Evolutionary conservation across 306 rosid species (phyloP), one percentile per base, ranked within the genome.

Genomic region (Elaeagnus macrophylla): DNA sequence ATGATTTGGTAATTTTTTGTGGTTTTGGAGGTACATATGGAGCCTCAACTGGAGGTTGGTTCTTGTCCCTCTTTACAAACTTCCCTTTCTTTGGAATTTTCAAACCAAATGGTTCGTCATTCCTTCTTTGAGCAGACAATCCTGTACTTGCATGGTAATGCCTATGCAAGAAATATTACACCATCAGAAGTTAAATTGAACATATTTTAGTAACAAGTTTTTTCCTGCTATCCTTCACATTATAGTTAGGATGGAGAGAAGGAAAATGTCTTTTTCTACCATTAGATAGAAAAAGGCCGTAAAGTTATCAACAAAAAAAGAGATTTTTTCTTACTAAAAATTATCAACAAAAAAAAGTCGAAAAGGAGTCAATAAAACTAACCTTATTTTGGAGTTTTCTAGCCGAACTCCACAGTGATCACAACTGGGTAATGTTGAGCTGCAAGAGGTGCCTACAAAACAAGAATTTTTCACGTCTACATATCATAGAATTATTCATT

Each of bases 31-130:
- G 81, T 60, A 82, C 85, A 72, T 83, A 72, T 17, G 83, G 89
- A 60, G 95, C 80, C 44, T 81, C 93, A 63, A 81, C 88, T 37
- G 89, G 91, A 45, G 94, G 88, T 52, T 84, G 83, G 20, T 64
- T 80, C 38, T 54, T 59, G 45, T 61, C 83, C 72, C 63, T 79
- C 72, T 47, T 83, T 20, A 39, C 81, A 69, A 74, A 81, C 81
- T 85, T 85, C 59, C 64, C 87, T 71, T 57, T 85, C 68, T 71
- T 81, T 39, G 78, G 80, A 55, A 79, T 45, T 79, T 79, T 83
- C 67, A 77, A 60, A 61, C 93, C 94, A 58, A 71, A 71, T 47
- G 71, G 9, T 20, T 80, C 83, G 16, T 67, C 66, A 45, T 54
- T 53, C 56, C 67, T 66, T 66, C 69, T 80, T 65, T 77, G 77